Evolutionary conservation across 768 basidiomycete genomes (phyloP).

Genomic region (Lyophyllum semitale): DNA sequence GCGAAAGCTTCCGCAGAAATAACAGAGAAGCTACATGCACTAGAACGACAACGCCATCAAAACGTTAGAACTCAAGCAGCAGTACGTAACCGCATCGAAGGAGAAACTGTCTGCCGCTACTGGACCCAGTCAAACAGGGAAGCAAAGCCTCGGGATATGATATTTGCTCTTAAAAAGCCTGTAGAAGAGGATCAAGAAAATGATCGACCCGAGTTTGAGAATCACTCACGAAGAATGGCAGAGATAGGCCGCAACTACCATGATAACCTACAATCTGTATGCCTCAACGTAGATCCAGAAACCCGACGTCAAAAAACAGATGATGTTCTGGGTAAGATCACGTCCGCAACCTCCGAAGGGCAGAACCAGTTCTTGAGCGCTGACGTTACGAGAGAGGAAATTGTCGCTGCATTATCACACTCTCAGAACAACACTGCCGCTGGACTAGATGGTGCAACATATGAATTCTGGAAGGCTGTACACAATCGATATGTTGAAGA

Average conservation of each 20-base stretch:
- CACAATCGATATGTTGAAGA: neutral
- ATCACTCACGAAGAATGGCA: neutral
- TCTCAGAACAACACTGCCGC: neutral
- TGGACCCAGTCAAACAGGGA: constrained; percentile 12
- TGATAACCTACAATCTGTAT: neutral
- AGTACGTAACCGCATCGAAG: constrained; percentile 6
- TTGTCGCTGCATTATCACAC: neutral
- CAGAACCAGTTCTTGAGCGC: neutral
- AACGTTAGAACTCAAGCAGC: neutral
- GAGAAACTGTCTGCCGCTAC: constrained; percentile 13
- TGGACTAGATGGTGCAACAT: neutral
- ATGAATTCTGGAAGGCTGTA: neutral
- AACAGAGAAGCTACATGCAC: neutral
- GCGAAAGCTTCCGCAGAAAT: neutral
- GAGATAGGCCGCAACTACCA: constrained; percentile 8
- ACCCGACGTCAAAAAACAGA: neutral
- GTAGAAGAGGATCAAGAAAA: neutral
- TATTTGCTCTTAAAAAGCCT: constrained; percentile 2
- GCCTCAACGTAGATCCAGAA: neutral
- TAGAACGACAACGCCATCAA: constrained; percentile 3
- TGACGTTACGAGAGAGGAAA: neutral
- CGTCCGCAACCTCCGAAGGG: neutral
- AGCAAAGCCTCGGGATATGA: constrained; percentile 11
- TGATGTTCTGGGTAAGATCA: neutral
- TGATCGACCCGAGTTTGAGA: neutral